These are phyloP conservation scores for Westerdykella aurantiaca DNA, from an alignment of 2,329 filamentous ascomycete species.

Conservation along the genomic window DNA sequence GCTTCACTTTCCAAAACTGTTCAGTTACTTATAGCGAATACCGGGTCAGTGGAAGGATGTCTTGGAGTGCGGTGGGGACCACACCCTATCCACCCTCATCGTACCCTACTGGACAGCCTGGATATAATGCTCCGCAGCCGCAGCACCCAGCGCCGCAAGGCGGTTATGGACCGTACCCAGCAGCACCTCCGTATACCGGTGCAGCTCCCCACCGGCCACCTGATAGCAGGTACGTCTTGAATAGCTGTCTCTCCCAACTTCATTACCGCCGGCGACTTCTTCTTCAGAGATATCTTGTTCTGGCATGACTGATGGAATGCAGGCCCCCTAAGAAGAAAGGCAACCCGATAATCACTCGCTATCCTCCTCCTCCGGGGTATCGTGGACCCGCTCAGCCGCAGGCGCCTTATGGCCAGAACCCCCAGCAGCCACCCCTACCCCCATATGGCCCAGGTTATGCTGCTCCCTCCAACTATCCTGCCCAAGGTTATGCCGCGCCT, in stretches of 20 bases:
- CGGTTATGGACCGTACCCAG: conserved; percentile 26
- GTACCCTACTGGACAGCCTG: conserved; percentile 22
- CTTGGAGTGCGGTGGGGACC: conserved; percentile 32
- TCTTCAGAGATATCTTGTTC: background rate
- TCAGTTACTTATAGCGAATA: background rate
- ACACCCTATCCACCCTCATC: conserved; percentile 30
- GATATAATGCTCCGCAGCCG: conserved; percentile 23
- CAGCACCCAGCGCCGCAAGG: conserved; percentile 32
- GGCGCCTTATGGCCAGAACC: conserved; percentile 21
- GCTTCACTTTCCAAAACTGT: too few species aligned
- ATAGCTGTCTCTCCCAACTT: too few species aligned
- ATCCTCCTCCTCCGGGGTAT: conserved; percentile 47
- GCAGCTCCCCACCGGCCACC: conserved; percentile 18
- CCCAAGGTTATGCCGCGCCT: conserved; percentile 18
- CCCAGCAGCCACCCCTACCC: conserved; percentile 24
- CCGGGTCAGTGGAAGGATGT: conserved; percentile 19
- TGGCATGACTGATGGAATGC: conserved; percentile 10
- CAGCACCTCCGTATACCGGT: conserved; percentile 19
- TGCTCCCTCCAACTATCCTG: conserved; percentile 16
- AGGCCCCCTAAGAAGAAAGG: conserved; percentile 42
- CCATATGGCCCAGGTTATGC: conserved; percentile 21
- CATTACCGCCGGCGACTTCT: too few species aligned
- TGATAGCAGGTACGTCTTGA: conserved; percentile 29
- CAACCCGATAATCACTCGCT: conserved; percentile 46
- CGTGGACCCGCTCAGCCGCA: conserved; percentile 31